Evolutionary conservation across 176 grass and related monocot species (phyloP), one percentile per base, ranked within the genome.

Genomic region (Bothriochloa decipiens): DNA sequence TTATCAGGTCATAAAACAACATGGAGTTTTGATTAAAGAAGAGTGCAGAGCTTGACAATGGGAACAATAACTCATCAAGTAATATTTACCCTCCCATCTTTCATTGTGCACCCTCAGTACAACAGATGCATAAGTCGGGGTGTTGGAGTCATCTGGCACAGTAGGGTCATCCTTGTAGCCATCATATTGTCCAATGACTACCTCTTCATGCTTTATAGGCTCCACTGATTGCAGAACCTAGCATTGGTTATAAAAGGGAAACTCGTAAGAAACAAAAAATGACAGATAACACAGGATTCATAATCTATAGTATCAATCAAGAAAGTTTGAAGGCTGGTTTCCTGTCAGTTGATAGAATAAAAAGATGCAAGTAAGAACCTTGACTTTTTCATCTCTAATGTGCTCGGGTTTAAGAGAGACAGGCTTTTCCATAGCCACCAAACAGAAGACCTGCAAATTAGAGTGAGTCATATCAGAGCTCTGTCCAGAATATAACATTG

Each of bases 351-450:
- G n/a, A 84, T 84, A 68, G 27, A 69, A 53, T 85, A 67, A 70
- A 77, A 73, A 74, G 28, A 81, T 26, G 41, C 18, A 45, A 81
- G 40, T 40, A 61, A 81, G 66, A 43, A 98, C 96, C 96, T 99
- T 99, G 89, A 99, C 96, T 99, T 99, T 99, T 82, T 95, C 95
- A 86, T 98, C 95, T 91, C 95, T 85, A 68, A 98, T 98, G 87
- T 98, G 95, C 87, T 95, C 95, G 18, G 95, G 95, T 65, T 82
- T 90, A 80, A 98, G 95, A 82, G 92, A 95, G 83, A 95, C 77
- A 42, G 95, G 91, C 77, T 95, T 98, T 86, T 98, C 95, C 95
- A 98, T 98, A 29, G 95, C 95, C 70, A 98, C 95, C 88, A 98
- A 95, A 87, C 91, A 98, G 80, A 98, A 92, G 45, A 95, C 95